Percentiles rank a stretch among this genome's conserved stretches.
Conservation (phyloP, 768 basidiomycete species). For the Fomitopsis serialis region DNA sequence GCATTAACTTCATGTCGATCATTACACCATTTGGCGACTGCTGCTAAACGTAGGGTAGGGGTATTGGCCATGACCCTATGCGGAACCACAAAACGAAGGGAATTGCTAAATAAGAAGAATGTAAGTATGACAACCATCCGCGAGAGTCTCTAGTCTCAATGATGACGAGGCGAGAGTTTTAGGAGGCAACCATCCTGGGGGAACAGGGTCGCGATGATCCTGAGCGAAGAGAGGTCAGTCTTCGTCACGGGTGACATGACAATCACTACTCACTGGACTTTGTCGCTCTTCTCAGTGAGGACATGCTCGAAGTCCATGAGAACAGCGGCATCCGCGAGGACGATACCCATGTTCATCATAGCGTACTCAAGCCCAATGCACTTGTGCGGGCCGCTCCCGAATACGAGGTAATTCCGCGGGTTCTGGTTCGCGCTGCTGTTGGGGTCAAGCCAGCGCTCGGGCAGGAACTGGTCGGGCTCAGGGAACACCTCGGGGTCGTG, state of each 20-base stretch:
- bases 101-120: neutral
- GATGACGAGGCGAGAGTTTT: slow-evolving; percentile 67
- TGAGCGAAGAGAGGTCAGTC: slow-evolving; percentile 21
- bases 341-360: slow-evolving; percentile 81
- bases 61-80: neutral
- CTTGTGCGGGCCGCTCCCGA: slow-evolving; percentile 88
- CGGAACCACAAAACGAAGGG: neutral
- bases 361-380: slow-evolving; percentile 95
- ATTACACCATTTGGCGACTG: neutral
- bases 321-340: slow-evolving; percentile 76
- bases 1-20: neutral
- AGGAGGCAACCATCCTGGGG: slow-evolving; percentile 88
- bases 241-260: neutral
- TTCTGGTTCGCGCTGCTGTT: slow-evolving; percentile 71
- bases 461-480: slow-evolving; percentile 74
- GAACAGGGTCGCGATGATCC: slow-evolving; percentile 95
- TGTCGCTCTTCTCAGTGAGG: slow-evolving; percentile 67
- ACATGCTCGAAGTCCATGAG: slow-evolving; percentile 87
- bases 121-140: neutral
- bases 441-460: slow-evolving; percentile 92
- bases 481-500: slow-evolving; percentile 89
- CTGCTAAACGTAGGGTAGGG: neutral
- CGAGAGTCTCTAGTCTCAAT: slow-evolving; percentile 7
- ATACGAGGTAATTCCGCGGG: slow-evolving; percentile 95
- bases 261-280: slow-evolving; percentile 67